phyloP scores from a whole-genome alignment of 345 rosid species.

The Syzygium aqueum region DNA sequence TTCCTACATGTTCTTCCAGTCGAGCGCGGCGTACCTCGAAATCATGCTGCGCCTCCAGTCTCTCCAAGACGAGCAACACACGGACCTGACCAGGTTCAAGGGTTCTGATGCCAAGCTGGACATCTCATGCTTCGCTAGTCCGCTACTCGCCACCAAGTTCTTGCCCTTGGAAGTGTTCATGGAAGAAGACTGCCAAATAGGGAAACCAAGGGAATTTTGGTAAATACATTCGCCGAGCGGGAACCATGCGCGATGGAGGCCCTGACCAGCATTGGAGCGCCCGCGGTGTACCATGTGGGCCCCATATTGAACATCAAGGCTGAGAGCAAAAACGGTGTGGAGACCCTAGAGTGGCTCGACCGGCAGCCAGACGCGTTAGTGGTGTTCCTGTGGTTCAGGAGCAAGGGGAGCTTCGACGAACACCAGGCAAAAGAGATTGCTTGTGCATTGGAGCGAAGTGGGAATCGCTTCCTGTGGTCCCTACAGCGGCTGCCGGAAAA shows the following conservation, averaged over 20 bases:
- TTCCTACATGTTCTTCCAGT: slow-evolving; percentile 30
- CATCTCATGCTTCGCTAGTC: slow-evolving; percentile 19
- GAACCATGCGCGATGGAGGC: slow-evolving; percentile 22
- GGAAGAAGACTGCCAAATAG: background rate
- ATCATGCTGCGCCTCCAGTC: slow-evolving; percentile 2
- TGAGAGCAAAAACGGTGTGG: background rate
- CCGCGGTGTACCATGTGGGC: slow-evolving; percentile 24
- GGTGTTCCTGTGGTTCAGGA: slow-evolving; percentile 66
- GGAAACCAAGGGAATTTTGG: slow-evolving; percentile 30
- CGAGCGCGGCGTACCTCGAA: slow-evolving; percentile 24
- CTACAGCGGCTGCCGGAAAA: background rate
- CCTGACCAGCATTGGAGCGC: background rate
- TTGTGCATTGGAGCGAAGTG: background rate
- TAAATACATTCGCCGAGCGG: slow-evolving; percentile 38
- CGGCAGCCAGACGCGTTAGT: slow-evolving; percentile 37
- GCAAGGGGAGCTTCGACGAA: slow-evolving; percentile 39
- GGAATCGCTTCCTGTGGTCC: too few relatives aligned
- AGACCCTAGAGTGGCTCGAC: slow-evolving; percentile 44
- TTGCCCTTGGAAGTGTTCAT: slow-evolving; percentile 7
- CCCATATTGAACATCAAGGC: slow-evolving; percentile 25
- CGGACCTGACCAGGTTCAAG: slow-evolving; percentile 7
- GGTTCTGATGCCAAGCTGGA: slow-evolving; percentile 18
- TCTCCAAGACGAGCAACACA: slow-evolving; percentile 9
- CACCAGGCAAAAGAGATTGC: slow-evolving; percentile 25
- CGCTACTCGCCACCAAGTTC: slow-evolving; percentile 15